Base-by-base conservation (phyloP, 306 rosid species). In the Myrica gale region DNA sequence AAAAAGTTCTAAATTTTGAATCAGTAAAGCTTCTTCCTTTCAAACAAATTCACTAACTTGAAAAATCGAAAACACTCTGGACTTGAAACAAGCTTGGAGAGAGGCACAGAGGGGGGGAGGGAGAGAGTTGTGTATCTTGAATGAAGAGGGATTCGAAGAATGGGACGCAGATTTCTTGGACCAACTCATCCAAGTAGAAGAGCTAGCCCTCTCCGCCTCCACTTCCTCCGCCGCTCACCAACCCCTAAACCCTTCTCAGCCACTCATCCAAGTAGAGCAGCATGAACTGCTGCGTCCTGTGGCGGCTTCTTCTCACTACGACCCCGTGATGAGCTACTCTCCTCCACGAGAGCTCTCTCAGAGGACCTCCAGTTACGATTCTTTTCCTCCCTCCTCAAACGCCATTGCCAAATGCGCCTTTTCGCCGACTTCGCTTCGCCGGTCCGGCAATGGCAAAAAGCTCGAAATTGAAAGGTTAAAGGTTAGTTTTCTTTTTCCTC, bases 341-440 rank as follows among this genome's bases (percentile, higher is more conserved):
- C 97, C 98, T 45, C 98, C 98, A 0, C 96, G 93, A 44, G 90
- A 84, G 74, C 92, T 94, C 67, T 89, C 98, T 72, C 96, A 91
- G 77, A 79, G 88, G 55, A 7, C 80, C 65, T 3, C 79, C 8
- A 23, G 15, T 57, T 62, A 58, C 15, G 77, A 79, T 8, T 52
- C 82, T 56, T 42, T 68, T 20, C 21, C 74, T 72, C 19, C 41
- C 54, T 69, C 76, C 15, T 76, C 86, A 23, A 69, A 23, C 68
- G 82, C 23, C 58, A 60, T 72, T 46, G 69, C 70, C 61, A 81
- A 84, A 66, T 63, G 55, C 54, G 62, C 62, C 75, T 71, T 79
- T 65, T 76, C 85, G 12, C 71, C 76, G 2, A 32, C 70, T 50
- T n/a, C 79, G 81, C 62, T 69, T 80, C 68, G 19, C 26, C 81